Evolutionary conservation across 208 protist species (phyloP).

Genomic region (Trypanosoma vivax): DNA sequence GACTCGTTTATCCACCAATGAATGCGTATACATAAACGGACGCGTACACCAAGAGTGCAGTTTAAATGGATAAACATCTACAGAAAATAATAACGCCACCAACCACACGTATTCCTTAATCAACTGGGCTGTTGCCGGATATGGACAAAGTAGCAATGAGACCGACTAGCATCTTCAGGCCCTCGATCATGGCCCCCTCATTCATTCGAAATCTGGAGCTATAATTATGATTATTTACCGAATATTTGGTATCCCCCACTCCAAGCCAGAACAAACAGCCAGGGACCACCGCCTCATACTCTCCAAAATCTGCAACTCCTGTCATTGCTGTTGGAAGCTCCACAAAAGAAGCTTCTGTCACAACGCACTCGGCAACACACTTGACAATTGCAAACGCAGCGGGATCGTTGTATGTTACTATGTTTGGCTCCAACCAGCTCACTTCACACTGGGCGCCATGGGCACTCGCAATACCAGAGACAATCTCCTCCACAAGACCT

Average conservation of each 20-base stretch:
- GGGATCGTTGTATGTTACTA: conserved; percentile 75
- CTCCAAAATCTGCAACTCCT: conserved; percentile 66
- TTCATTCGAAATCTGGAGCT: conserved; percentile 58
- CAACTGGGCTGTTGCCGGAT: too few species aligned
- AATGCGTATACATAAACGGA: too few species aligned
- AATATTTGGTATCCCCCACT: conserved; percentile 25
- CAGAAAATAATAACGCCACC: too few species aligned
- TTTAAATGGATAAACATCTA: too few species aligned
- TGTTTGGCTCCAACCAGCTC: conserved; percentile 77
- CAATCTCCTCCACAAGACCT: conserved; percentile 57
- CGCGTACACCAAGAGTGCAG: too few species aligned
- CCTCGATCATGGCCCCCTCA: conserved; percentile 56
- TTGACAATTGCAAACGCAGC: conserved; percentile 54
- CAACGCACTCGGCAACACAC: conserved; percentile 34
- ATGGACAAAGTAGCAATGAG: conserved; percentile 60
- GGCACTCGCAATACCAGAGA: conserved; percentile 52
- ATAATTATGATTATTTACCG: conserved; percentile 59
- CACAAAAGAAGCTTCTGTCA: conserved; percentile 38
- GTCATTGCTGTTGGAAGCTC: conserved; percentile 41
- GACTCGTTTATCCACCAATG: too few species aligned
- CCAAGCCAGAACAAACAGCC: conserved; percentile 75
- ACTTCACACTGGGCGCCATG: conserved; percentile 53
- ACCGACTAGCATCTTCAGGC: conserved; percentile 64
- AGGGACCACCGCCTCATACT: conserved; percentile 63
- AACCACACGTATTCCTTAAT: too few species aligned